These are phyloP conservation scores for Phytopythium litorale DNA, from an alignment of 352 stramenopile genomes.

Conservation along the genomic window DNA sequence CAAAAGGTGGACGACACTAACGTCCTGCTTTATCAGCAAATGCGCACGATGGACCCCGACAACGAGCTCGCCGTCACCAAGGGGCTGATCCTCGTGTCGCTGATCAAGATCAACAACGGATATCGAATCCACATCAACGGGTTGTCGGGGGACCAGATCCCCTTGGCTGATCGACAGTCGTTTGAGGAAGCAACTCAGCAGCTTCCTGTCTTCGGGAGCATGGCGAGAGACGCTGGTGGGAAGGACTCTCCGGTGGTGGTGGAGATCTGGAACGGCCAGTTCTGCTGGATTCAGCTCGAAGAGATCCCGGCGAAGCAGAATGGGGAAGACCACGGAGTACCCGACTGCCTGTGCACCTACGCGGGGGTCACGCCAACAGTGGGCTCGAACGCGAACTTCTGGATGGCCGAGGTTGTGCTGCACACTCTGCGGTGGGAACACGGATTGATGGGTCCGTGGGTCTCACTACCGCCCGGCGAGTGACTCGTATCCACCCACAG, in stretches of 20 bases:
- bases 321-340: neutral
- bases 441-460: neutral
- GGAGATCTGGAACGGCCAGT: neutral
- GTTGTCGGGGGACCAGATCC: neutral
- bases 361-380: constrained; percentile 3
- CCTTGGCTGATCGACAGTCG: neutral
- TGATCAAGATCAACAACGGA: neutral
- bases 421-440: neutral
- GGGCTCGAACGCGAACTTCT: constrained; percentile 5
- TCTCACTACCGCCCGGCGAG: neutral
- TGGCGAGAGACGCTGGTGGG: neutral
- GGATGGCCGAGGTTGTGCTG: constrained; percentile 7
- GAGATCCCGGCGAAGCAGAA: neutral
- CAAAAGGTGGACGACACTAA: neutral
- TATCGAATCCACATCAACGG: neutral
- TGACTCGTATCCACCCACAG: too few relatives aligned
- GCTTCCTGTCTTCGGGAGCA: neutral
- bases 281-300: neutral
- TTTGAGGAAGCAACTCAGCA: neutral
- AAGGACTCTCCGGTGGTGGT: neutral
- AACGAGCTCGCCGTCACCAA: neutral
- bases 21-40: neutral
- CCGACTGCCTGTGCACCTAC: neutral
- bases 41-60: neutral
- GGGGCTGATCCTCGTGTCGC: neutral